Base-by-base conservation (phyloP, 371 early-diverging fungal species). In the Lichtheimia hyalospora region DNA sequence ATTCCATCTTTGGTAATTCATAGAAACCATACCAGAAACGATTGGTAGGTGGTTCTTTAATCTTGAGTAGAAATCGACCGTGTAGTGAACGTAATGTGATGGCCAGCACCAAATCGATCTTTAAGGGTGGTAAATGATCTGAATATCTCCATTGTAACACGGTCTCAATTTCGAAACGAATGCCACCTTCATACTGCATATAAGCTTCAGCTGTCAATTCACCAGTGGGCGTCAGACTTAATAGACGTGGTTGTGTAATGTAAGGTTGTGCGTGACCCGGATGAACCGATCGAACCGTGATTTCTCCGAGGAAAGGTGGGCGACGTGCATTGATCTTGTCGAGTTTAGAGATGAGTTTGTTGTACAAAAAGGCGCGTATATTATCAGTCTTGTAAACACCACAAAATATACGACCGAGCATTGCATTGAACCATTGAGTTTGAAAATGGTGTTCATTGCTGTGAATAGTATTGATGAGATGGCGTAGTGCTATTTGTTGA, bases 11-110 rank as follows among this genome's bases (percentile, higher is more conserved):
- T 0, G 96, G 96, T 60, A 87, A 78, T 23, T 89, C 90, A 63
- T 91, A 86, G 54, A 96, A 91, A 1, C 92, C 96, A 57, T 92
- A 70, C 96, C 96, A 96, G 54, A 94, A 75, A 5, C 96, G 83
- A 62, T 95, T 94, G 7, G 92, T 85, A 3, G 95, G 95, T 15
- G 92, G 91, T 3, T 91, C 87, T 63, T 93, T 93, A 67, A 95
- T 85, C 49, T 87, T 84, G 54, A 95, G 62, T 13, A 90, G 73
- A 58, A 93, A 69, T 61, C 88, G 89, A 1, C 95, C 96, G 1
- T 84, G 64, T 49, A 93, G 79, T n/a, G 73, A 72, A 60, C 82
- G 87, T 49, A 88, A 81, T 15, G 84, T 82, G 44, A 94, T 87
- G 0, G 90, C 86, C 27, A 96, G 81, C 3, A 92, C 89, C 10